Evolutionary conservation across 164 flowering plant genomes (phyloP).

Genomic region (Tetrastigma voinierianum): DNA sequence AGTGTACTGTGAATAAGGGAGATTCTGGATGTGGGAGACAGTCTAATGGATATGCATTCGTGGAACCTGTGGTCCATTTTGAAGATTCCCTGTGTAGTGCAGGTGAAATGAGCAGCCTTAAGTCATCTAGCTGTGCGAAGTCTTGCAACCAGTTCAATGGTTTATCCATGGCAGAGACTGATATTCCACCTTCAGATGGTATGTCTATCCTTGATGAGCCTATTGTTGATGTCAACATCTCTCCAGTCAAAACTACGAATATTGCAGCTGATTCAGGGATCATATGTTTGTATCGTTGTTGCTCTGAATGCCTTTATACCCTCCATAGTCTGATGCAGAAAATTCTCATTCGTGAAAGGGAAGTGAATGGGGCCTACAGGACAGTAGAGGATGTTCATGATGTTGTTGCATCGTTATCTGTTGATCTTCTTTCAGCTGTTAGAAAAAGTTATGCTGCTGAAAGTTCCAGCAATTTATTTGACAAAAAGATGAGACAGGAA

Average conservation of each 20-base stretch:
- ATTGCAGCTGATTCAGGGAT: slow-evolving; percentile 25
- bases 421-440: slow-evolving; percentile 53
- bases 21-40: slow-evolving; percentile 22
- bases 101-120: slow-evolving; percentile 13
- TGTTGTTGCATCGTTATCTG: slow-evolving; percentile 62
- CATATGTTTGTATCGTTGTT: slow-evolving; percentile 59
- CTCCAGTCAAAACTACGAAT: slow-evolving; percentile 6
- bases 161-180: slow-evolving; percentile 9
- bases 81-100: slow-evolving; percentile 15
- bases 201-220: slow-evolving; percentile 12
- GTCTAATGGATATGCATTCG: slow-evolving; percentile 36
- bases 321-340: slow-evolving; percentile 46
- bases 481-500: slow-evolving; percentile 12
- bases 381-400: slow-evolving; percentile 76
- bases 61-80: slow-evolving; percentile 13
- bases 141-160: slow-evolving; percentile 20
- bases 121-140: slow-evolving; percentile 16
- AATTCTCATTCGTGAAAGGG: slow-evolving; percentile 40
- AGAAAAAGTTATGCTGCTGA: slow-evolving; percentile 31
- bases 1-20: slow-evolving; percentile 15
- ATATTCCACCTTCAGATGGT: slow-evolving; percentile 15
- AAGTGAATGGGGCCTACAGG: slow-evolving; percentile 29
- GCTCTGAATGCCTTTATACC: slow-evolving; percentile 50
- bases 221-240: slow-evolving; percentile 10
- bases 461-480: slow-evolving; percentile 11